Evolutionary conservation across 208 protist genomes (phyloP).

Genomic region (Crithidia fasciculata): DNA sequence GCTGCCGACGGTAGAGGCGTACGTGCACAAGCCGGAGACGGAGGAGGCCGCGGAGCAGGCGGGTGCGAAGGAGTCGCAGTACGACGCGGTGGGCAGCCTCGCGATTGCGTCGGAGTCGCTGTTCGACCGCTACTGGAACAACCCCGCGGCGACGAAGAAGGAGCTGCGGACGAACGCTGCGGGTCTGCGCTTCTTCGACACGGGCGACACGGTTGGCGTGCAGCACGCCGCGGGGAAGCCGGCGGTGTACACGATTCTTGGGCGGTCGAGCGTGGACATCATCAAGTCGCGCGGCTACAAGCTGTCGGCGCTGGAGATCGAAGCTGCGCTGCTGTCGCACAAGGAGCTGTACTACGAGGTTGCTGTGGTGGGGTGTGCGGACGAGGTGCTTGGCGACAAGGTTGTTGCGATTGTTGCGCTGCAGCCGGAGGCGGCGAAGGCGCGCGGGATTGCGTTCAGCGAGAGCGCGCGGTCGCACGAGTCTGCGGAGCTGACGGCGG

Average conservation of each 20-base stretch:
- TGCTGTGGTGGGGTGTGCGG: constrained; percentile 77
- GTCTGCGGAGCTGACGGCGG: constrained; percentile 50
- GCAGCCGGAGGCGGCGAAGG: constrained; percentile 47
- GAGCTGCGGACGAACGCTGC: constrained; percentile 47
- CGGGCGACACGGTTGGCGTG: constrained; percentile 86
- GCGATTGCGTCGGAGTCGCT: constrained; percentile 88
- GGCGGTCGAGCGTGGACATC: constrained; percentile 92
- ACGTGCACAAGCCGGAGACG: constrained; percentile 52
- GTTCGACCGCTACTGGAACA: constrained; percentile 94
- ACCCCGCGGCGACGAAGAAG: constrained; percentile 87
- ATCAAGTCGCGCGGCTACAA: constrained; percentile 95
- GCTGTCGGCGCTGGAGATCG: constrained; percentile 94
- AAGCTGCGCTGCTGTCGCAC: constrained; percentile 76
- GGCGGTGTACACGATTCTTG: constrained; percentile 86
- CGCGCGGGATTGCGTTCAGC: constrained; percentile 30
- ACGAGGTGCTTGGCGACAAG: constrained; percentile 69
- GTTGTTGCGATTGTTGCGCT: constrained; percentile 83
- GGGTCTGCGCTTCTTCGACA: constrained; percentile 82
- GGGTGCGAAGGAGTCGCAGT: constrained; percentile 34
- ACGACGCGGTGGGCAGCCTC: constrained; percentile 72
- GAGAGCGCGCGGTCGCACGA: constrained; percentile 12
- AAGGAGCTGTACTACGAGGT: constrained; percentile 83
- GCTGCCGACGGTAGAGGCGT: constrained; percentile 80
- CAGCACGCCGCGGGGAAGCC: constrained; percentile 19
- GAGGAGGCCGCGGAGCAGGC: constrained; percentile 28